Evolutionary conservation across 306 rosid species (phyloP).

Genomic region (Morella rubra): DNA sequence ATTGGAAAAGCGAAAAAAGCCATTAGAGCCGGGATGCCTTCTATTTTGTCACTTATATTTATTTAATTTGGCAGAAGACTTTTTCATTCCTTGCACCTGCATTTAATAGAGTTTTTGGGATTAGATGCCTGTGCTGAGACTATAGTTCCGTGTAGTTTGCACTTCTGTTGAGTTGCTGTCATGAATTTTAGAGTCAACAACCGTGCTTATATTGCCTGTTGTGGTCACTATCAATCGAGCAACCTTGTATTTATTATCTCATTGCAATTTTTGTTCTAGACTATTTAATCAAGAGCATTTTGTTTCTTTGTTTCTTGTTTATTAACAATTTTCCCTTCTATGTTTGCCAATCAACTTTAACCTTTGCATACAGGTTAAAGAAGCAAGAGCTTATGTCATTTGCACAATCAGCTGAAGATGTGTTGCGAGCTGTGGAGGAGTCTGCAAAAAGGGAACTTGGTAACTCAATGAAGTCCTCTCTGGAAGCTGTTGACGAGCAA

Average conservation of each 20-base stretch:
- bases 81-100: background rate
- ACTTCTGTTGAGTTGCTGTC: background rate
- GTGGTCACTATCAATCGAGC: background rate
- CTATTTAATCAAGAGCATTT: background rate
- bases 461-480: slow-evolving; percentile 32
- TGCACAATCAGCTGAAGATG: slow-evolving; percentile 60
- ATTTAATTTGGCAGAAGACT: background rate
- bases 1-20: background rate
- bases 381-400: slow-evolving; percentile 69
- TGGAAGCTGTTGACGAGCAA: slow-evolving; percentile 37
- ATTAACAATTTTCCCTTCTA: background rate
- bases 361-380: slow-evolving; percentile 51
- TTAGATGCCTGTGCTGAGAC: background rate
- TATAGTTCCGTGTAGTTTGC: background rate
- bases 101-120: background rate
- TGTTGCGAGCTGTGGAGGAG: slow-evolving; percentile 56
- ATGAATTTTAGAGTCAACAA: background rate
- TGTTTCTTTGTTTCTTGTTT: background rate
- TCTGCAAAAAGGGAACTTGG: slow-evolving; percentile 43
- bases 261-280: background rate
- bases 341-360: background rate
- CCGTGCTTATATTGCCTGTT: background rate
- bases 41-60: background rate
- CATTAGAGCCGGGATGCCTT: background rate
- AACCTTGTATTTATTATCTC: slow-evolving; percentile 3